Evolutionary conservation across 768 basidiomycete genomes (phyloP), one percentile per base, ranked within the genome.

Genomic region (Tremella yokohamensis): DNA sequence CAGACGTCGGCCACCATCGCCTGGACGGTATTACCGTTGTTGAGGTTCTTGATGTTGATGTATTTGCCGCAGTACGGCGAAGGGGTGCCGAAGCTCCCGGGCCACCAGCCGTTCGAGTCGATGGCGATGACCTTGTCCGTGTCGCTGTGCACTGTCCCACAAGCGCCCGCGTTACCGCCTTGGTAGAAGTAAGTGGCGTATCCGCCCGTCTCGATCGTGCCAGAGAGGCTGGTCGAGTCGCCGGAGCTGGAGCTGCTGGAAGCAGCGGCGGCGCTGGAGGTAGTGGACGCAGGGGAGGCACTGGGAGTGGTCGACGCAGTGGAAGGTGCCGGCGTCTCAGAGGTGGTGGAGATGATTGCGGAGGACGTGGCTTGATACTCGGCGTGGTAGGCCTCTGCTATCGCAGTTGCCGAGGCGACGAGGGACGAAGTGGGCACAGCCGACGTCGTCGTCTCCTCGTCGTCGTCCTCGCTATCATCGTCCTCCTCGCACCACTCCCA

Each of bases 1-100:
- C 90, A 96, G 40, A 81, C 85, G 65, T 91, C 90, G 44, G 83
- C 88, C 6, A 96, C 80, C 20, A 79, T 82, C 44, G 85, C 89
- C 2, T 75, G 79, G 57, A 87, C 81, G n/a, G 75, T 71, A 75
- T 84, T 83, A 49, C 81, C 79, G 76, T 83, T 84, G 22, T 77
- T 64, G 49, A 78, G 78, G 79, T 88, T 87, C 58, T 79, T 84
- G 70, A 96, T 83, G 63, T 71, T 63, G 66, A 94, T 83, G 47
- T 77, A 68, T 69, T 80, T 77, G 57, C 88, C 88, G 69, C 93
- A 96, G 64, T 84, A 79, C 8, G 72, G 24, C 8, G 87, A 88
- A 49, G 79, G 78, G 48, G 75, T 65, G 64, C 82, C 74, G 18
- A 83, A 84, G 74, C 85, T 86, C 8, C 34, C 22, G 69, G 69